Base-by-base conservation (phyloP, 1,284 basidiomycete genomes). In the Ustilago hordei region DNA sequence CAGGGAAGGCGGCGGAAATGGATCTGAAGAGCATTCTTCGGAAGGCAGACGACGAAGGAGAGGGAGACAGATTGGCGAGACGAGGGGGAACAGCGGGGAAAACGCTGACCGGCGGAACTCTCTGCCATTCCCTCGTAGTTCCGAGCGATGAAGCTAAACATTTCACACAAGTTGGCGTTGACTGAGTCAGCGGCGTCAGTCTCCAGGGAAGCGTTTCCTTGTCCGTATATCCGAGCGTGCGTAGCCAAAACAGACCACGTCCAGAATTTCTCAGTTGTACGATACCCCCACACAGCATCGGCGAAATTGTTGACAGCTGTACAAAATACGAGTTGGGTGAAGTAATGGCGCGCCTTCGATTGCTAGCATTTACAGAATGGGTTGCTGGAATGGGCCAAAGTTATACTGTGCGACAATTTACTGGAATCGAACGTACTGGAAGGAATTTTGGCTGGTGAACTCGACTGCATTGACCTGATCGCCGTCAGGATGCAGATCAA, bases 91-190 rank as follows among this genome's bases (percentile, higher is more conserved):
- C 6, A 48, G 12, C 1, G 59, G 8, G 31, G 58, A 36, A 19
- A 38, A 15, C 13, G n/a, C 34, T 39, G 38, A 60, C 19, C 64
- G 48, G 55, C 60, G 64, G 17, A 67, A 68, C 23, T 67, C 57
- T n/a, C 57, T 75, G 17, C 64, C 68, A n/a, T 67, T 75, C n/a
- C 60, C 68, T 9, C 47, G 68, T 17, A 50, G 57, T 34, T 67
- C 64, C 39, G 57, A 70, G 36, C 60, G 73, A 4, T 75, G 43
- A 75, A 43, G 34, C 15, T 13, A 15, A 34, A 54, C 8, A 13
- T 17, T 8, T n/a, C 11, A 45, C n/a, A 9, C 15, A 17, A 23
- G 43, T 8, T 45, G 8, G 8, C 43, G 43, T 17, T 45, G 43
- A 28, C 23, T 28, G 23, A 28, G 3, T 28, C 23, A 28, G 23